These are phyloP conservation scores for Penicillium sp. DNA, from an alignment of 2,329 filamentous ascomycete genomes.

Conservation along the genomic window DNA sequence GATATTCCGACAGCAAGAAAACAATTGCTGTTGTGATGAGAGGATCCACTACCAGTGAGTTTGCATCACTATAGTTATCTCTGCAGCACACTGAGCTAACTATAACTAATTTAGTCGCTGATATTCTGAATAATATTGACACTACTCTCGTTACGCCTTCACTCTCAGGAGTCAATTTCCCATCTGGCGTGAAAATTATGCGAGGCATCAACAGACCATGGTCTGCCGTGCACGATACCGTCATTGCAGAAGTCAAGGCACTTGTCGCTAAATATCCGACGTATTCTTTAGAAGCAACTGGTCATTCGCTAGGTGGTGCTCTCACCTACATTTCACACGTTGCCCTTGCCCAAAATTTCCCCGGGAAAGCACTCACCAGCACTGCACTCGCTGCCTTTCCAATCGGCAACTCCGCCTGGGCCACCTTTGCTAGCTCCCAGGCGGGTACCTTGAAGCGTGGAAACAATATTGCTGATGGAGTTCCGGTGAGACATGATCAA, in stretches of 20 bases:
- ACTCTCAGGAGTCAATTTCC: slow-evolving; percentile 32
- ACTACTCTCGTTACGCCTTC: slow-evolving; percentile 24
- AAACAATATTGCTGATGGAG: slow-evolving; percentile 30
- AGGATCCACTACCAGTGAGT: slow-evolving; percentile 30
- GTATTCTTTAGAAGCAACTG: slow-evolving; percentile 32
- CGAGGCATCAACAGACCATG: slow-evolving; percentile 28
- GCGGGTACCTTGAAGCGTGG: slow-evolving; percentile 28
- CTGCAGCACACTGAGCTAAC: not conserved
- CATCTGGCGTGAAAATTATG: slow-evolving; percentile 30
- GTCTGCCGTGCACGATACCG: slow-evolving; percentile 29
- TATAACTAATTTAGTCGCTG: slow-evolving; percentile 14
- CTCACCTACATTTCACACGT: slow-evolving; percentile 36
- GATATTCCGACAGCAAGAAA: slow-evolving; percentile 27
- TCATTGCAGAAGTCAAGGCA: slow-evolving; percentile 30
- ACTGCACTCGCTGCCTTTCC: slow-evolving; percentile 36
- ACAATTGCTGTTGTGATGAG: slow-evolving; percentile 33
- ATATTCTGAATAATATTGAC: slow-evolving; percentile 31
- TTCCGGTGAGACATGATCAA: slow-evolving; percentile 22
- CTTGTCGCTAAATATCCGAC: slow-evolving; percentile 29
- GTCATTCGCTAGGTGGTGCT: slow-evolving; percentile 34
- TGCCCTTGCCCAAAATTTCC: slow-evolving; percentile 33
- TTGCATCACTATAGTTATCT: not conserved
- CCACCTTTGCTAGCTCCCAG: slow-evolving; percentile 24
- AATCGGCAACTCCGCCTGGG: slow-evolving; percentile 32
- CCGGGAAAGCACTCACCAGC: slow-evolving; percentile 28